A percentile compares a stretch with the other conserved stretches of the same genome.
phyloP scores from a whole-genome alignment of 805 yeast species.

The Saturnispora zaruensis region DNA sequence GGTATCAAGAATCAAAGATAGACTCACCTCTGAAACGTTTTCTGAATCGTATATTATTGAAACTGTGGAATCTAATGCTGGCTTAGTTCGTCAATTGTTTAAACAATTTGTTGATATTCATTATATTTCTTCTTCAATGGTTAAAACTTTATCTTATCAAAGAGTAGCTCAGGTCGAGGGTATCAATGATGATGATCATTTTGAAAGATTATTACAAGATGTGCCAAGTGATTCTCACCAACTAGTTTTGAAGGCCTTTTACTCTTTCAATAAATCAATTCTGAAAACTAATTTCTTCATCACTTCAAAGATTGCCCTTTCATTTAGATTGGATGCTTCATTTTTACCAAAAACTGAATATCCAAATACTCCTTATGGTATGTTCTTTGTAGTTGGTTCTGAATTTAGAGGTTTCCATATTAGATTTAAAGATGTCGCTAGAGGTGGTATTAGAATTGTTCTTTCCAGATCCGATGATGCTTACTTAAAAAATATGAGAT shows the following conservation, averaged over 20 bases:
- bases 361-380: constrained; percentile 88
- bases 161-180: constrained; percentile 72
- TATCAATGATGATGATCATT: constrained; percentile 66
- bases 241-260: constrained; percentile 69
- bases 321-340: constrained; percentile 82
- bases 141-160: constrained; percentile 78
- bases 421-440: constrained; percentile 91
- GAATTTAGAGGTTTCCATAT: constrained; percentile 97
- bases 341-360: constrained; percentile 81
- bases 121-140: constrained; percentile 63
- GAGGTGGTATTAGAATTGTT: constrained; percentile 97
- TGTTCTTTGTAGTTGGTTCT: constrained; percentile 92
- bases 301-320: constrained; percentile 89
- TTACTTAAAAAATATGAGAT: constrained; percentile 74
- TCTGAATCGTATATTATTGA: constrained; percentile 77
- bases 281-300: constrained; percentile 91
- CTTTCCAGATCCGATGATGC: constrained; percentile 79
- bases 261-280: constrained; percentile 71
- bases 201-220: constrained; percentile 55
- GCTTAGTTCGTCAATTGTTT: constrained; percentile 72
- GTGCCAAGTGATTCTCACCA: constrained; percentile 76
- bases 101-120: constrained; percentile 88
- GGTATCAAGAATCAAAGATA: constrained; percentile 69
- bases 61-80: constrained; percentile 60
- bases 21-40: constrained; percentile 88